Evolutionary conservation across 192 early-diverging fungal species (phyloP), one percentile per base, ranked within the genome.

Genomic region (Coemansia sp.): DNA sequence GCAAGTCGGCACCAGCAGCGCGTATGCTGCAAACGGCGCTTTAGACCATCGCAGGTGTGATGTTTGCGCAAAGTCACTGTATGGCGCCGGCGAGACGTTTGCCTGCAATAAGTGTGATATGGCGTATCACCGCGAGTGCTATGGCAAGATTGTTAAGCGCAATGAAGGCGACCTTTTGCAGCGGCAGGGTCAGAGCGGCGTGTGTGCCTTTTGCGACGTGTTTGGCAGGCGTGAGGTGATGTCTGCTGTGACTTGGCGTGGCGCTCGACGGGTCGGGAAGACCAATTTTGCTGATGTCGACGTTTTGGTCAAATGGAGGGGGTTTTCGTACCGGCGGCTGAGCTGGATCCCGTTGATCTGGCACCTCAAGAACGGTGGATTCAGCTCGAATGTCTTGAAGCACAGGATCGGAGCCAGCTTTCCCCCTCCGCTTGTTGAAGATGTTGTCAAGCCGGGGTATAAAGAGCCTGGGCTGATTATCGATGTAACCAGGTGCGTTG

Each of bases 311-410:
- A 64, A 64, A n/a, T 64, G 41, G 41, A 51, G 18, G 51, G 38
- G 62, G 20, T 37, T 33, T 37, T 64, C 62, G 8, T 64, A 64
- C 28, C 62, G 38, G 4, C 3, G 41, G 22, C 8, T 38, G 22
- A 51, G 43, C 41, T 64, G 62, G 62, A 37, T 64, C 15, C 62
- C 62, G 11, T 43, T 64, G 8, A 64, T 64, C 51, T 64, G 62
- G 62, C 35, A 37, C 5, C 12, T 35, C 22, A 58, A 58, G 33
- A 11, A 8, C 28, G 35, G 17, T 15, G 12, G 45, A 8, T 48
- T 48, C 11, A 22, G 18, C 53, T 55, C 53, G 53, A 55, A 11
- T 5, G 53, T 12, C 14, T 15, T 48, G 45, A 48, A 22, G 6
- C 32, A 55, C 28, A 20, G 22, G 22, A 22, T 32, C 18, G 53